Evolutionary conservation across 352 stramenopile genomes (phyloP), one percentile per base, ranked within the genome.

Genomic region (Blastocystis hominis): DNA sequence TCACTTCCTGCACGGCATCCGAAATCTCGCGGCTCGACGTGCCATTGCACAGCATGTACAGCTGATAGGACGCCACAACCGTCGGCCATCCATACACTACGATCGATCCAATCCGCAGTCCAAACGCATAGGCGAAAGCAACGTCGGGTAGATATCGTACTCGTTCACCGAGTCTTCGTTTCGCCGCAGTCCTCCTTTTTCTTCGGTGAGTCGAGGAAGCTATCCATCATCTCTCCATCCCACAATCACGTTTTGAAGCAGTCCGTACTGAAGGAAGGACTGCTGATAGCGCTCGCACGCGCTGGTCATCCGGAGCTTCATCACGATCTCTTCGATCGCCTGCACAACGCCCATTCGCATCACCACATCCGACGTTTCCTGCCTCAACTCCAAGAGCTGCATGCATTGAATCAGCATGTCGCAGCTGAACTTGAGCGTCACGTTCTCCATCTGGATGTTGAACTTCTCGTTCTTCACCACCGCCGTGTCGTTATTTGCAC

Each of bases 51-150:
- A 53, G 40, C n/a, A 84, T 68, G 20, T 64, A 66, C 20, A 84
- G 50, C 20, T 47, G 62, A 50, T 84, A 84, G 17, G 36, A 13
- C 13, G 72, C 42, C 5, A 84, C 68, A 3, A 84, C 50, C 3
- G 30, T 64, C 6, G 72, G 72, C 72, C 72, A 84, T 17, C 72
- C 72, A 24, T 66, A 84, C 17, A 30, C 72, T 84, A 84, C 3
- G 50, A 68, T 17, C 68, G 6, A 84, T 3, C 7, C 7, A 24
- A 17, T 15, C 5, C 24, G 2, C 30, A 6, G 7, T 53, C 9
- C 20, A 13, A 2, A 84, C 72, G 38, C 30, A 64, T 63, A 13
- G 54, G 72, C 10, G 72, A 68, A 34, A 84, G 10, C 34, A 84
- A 34, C 10, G 44, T 68, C 13, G 72, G 72, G 55, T 68, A 84